phyloP scores from a whole-genome alignment of 2,329 filamentous ascomycete species.

The Diaporthe vexans region DNA sequence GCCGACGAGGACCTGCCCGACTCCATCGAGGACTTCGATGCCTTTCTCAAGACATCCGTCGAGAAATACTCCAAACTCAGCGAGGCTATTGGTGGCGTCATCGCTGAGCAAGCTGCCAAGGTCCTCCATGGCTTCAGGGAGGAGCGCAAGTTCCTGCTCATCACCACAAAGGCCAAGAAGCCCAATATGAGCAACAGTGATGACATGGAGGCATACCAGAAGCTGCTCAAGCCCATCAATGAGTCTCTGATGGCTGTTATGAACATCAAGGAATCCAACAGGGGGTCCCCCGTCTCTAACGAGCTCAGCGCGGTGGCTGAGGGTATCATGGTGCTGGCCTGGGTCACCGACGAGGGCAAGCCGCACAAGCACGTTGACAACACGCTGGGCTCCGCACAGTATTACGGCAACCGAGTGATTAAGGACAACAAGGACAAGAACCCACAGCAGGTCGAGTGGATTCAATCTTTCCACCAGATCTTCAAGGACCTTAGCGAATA shows the following conservation, averaged over 20 bases:
- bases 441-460: conserved; percentile 85
- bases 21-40: conserved; percentile 90
- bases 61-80: conserved; percentile 84
- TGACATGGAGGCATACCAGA: conserved; percentile 76
- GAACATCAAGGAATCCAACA: conserved; percentile 85
- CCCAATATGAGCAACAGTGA: conserved; percentile 74
- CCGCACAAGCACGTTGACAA: conserved; percentile 90
- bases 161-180: conserved; percentile 93
- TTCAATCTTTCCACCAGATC: conserved; percentile 91
- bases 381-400: conserved; percentile 85
- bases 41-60: conserved; percentile 80
- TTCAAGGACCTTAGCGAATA: conserved; percentile 88
- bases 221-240: conserved; percentile 89
- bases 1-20: conserved; percentile 74
- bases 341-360: conserved; percentile 88
- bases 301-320: conserved; percentile 91
- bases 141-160: conserved; percentile 88
- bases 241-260: conserved; percentile 83
- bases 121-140: conserved; percentile 80
- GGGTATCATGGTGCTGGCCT: conserved; percentile 89
- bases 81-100: conserved; percentile 80
- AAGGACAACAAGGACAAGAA: conserved; percentile 90
- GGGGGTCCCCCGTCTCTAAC: conserved; percentile 80
- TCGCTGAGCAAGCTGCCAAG: conserved; percentile 80
- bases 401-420: conserved; percentile 94